Conservation (phyloP, 2,329 filamentous ascomycete genomes). For the Orbilia quercus region DNA sequence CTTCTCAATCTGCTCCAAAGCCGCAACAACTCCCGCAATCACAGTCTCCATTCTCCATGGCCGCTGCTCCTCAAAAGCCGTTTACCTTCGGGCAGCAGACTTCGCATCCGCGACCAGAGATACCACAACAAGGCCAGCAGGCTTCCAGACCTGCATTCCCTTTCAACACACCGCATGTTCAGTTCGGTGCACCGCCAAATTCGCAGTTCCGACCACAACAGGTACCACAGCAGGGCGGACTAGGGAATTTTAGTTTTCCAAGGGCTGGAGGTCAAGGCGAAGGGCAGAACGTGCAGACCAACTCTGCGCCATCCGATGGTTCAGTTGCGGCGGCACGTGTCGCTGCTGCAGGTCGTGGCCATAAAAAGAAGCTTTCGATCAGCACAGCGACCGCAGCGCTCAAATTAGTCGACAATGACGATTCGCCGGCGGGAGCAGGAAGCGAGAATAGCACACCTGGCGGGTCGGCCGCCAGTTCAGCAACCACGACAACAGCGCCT, state of each 20-base stretch:
- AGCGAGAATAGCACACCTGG: constrained; percentile 52
- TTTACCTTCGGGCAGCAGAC: constrained; percentile 50
- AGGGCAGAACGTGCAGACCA: constrained; percentile 33
- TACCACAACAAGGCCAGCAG: constrained; percentile 37
- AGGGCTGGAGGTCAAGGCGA: constrained; percentile 36
- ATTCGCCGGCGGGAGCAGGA: constrained; percentile 34
- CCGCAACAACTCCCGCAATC: constrained; percentile 56
- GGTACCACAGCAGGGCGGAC: constrained; percentile 34
- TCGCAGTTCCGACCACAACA: constrained; percentile 53
- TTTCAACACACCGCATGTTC: constrained; percentile 53
- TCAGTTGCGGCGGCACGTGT: constrained; percentile 27
- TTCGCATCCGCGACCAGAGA: constrained; percentile 47
- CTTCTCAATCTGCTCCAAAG: constrained; percentile 56
- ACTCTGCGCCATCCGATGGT: constrained; percentile 17
- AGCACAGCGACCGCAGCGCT: constrained; percentile 55
- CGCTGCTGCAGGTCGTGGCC: constrained; percentile 38
- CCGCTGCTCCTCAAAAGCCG: constrained; percentile 27
- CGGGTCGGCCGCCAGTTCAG: constrained; percentile 48
- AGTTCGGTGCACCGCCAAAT: constrained; percentile 48
- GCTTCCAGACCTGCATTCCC: constrained; percentile 48
- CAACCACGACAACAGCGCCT: constrained; percentile 26
- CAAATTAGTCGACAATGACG: constrained; percentile 52
- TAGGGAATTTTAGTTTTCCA: constrained; percentile 44
- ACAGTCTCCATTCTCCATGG: constrained; percentile 46
- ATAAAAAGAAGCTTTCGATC: constrained; percentile 56